Base-by-base conservation (phyloP, 306 rosid species). In the Prunus mume region DNA sequence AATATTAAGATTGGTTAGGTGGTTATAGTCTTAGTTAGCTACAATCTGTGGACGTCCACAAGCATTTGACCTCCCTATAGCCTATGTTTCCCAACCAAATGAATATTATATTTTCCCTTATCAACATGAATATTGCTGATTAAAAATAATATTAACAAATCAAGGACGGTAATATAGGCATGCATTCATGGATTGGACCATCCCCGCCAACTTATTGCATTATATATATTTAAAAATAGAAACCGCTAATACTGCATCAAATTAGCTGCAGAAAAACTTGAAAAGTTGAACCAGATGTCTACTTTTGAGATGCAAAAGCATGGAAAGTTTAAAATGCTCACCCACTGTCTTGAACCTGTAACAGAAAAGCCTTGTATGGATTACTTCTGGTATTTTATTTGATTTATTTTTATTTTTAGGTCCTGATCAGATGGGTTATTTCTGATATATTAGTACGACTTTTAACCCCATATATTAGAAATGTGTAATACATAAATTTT, bases 1-100 rank as follows among this genome's bases (percentile, higher is more conserved):
- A 45, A 73, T 73, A 74, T 28, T 69, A 75, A 7, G 58, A 67
- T 69, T 46, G 63, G 82, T 72, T 81, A 41, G 75, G 74, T 19
- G 3, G 85, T 49, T 12, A 17, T 61, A 61, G 66, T 61, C 66
- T 6, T 55, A 55, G 43, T 52, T 52, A 52, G 57, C 57, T 52
- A n/a, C 22, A 52, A 15, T 43, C 12, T 63, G 41, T 70, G 14
- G 32, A 45, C 25, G 69, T 28, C 63, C 55, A 17, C 17, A 15
- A 22, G n/a, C 27, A 49, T 61, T 50, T 6, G 50, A 69, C 76
- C 68, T 58, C 47, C 19, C 20, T 7, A 54, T 54, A 54, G 10
- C 22, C 24, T 9, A 54, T 41, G 47, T 17, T 77, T n/a, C 47
- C 63, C 77, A 32, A 72, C 85, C 78, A 72, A 77, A 67, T 58